Percentiles rank a stretch among this genome's conserved stretches.
phyloP scores from a whole-genome alignment of 257 asterid genomes.

The Asclepias syriaca region DNA sequence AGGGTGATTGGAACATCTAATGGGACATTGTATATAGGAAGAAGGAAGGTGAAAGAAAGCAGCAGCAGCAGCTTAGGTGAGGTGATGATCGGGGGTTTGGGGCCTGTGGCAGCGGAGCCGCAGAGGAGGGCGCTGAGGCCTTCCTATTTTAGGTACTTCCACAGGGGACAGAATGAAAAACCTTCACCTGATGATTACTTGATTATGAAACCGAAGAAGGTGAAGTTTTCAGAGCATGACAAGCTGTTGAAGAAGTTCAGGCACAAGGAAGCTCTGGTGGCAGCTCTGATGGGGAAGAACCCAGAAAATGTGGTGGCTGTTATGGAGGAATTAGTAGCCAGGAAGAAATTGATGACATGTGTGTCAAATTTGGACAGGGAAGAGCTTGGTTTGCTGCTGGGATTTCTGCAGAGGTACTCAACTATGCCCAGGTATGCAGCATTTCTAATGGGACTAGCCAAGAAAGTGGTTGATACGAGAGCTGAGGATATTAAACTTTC shows the following conservation, averaged over 20 bases:
- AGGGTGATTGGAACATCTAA: constrained; percentile 76
- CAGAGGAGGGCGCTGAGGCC: constrained; percentile 60
- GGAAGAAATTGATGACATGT: constrained; percentile 67
- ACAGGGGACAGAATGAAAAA: constrained; percentile 71
- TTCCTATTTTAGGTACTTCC: constrained; percentile 73
- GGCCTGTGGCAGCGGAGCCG: constrained; percentile 40
- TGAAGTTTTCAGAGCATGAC: constrained; percentile 69
- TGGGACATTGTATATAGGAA: constrained; percentile 65
- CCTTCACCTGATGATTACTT: constrained; percentile 67
- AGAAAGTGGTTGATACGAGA: constrained; percentile 67
- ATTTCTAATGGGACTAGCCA: constrained; percentile 44
- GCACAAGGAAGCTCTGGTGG: constrained; percentile 77
- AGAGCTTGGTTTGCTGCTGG: constrained; percentile 62
- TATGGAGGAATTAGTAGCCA: constrained; percentile 83
- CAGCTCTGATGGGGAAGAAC: constrained; percentile 51
- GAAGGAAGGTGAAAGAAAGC: constrained; percentile 47
- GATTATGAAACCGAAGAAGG: constrained; percentile 57
- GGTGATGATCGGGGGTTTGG: constrained; percentile 27
- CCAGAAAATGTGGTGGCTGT: constrained; percentile 77
- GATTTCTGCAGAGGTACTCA: constrained; percentile 67
- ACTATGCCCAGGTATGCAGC: constrained; percentile 70
- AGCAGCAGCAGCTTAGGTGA: constrained; percentile 11
- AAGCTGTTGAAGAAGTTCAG: constrained; percentile 70
- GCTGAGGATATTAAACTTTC: constrained; percentile 59
- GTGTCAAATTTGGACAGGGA: constrained; percentile 57